Base-by-base conservation (phyloP, 768 basidiomycete species). In the Nidularia pulvinata region DNA sequence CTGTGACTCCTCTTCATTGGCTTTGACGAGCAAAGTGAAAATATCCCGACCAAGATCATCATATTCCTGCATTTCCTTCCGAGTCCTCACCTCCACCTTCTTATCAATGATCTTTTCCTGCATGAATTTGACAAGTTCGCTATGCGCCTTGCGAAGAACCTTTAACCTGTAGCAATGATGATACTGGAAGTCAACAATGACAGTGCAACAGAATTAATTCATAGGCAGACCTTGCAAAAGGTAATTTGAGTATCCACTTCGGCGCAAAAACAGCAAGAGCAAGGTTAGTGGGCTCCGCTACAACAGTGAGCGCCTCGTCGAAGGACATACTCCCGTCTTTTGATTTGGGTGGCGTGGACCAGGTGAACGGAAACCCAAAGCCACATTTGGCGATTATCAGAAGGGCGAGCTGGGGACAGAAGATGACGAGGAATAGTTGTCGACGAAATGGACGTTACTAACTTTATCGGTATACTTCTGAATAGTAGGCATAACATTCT, bases 381-480 rank as follows among this genome's bases (percentile, higher is more conserved):
- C 49, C 56, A 42, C 56, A 57, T 33, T 13, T 51, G 9, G 25
- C 53, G 11, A 57, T 46, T 5, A 57, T 48, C 5, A 57, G 16
- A 7, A 57, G 25, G 5, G 56, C 44, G 37, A 55, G 46, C 53
- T 57, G 22, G 16, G 25, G 11, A 3, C 13, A 13, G 25, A n/a
- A n/a, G 14, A 47, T 25, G n/a, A 14, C 6, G 13, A 47, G 46
- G 14, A 22, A 61, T 63, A 39, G 64, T 64, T 49, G 61, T 30
- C 25, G 4, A 30, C 25, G 25, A 30, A 30, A 30, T 30, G 25
- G 25, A 30, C 25, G 25, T 30, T 30, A 30, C 25, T 30, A 30
- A 30, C 25, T 30, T 30, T 30, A 30, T 30, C 56, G 4, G 63
- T 57, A 43, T 64, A 32, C 32, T 49, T 48, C 32, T 65, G 65